Evolutionary conservation across 176 grass and related monocot genomes (phyloP).

Genomic region (Oryza meyeriana): DNA sequence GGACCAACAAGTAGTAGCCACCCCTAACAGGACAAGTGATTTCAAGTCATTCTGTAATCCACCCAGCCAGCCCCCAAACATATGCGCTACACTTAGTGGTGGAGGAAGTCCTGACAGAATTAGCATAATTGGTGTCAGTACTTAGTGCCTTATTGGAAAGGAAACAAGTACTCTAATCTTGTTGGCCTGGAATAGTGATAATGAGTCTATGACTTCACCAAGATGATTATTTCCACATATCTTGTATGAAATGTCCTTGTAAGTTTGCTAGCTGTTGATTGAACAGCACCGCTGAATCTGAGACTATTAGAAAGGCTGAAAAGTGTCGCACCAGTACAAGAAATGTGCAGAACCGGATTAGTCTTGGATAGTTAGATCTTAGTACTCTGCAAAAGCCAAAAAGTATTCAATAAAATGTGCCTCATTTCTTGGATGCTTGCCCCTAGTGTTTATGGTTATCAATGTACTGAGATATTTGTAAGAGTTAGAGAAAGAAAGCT

Average conservation of each 20-base stretch:
- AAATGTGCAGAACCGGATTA: constrained; percentile 30
- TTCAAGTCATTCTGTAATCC: too few species aligned
- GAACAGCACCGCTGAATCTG: not conserved
- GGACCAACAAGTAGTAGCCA: too few species aligned
- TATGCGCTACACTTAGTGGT: too few species aligned
- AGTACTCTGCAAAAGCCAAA: constrained; percentile 16
- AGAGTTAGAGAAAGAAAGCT: constrained; percentile 17
- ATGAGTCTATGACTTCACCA: constrained; percentile 4
- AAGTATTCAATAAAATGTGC: constrained; percentile 12
- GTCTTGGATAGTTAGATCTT: constrained; percentile 27
- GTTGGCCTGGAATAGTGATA: not conserved
- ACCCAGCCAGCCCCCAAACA: too few species aligned
- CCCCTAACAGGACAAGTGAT: too few species aligned
- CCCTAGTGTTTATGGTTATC: not conserved
- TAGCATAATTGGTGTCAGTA: constrained; percentile 26
- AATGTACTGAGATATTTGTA: not conserved
- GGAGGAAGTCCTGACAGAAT: too few species aligned
- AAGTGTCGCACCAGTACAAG: not conserved
- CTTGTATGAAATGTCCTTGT: not conserved
- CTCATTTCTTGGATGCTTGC: not conserved
- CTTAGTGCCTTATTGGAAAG: constrained; percentile 6
- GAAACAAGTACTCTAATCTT: constrained; percentile 22
- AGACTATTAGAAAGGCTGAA: constrained; percentile 12
- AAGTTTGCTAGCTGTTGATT: constrained; percentile 1
- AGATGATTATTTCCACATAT: constrained; percentile 8